Base-by-base conservation (phyloP, 75 land plant species). In the Ceratopteris richardii region DNA sequence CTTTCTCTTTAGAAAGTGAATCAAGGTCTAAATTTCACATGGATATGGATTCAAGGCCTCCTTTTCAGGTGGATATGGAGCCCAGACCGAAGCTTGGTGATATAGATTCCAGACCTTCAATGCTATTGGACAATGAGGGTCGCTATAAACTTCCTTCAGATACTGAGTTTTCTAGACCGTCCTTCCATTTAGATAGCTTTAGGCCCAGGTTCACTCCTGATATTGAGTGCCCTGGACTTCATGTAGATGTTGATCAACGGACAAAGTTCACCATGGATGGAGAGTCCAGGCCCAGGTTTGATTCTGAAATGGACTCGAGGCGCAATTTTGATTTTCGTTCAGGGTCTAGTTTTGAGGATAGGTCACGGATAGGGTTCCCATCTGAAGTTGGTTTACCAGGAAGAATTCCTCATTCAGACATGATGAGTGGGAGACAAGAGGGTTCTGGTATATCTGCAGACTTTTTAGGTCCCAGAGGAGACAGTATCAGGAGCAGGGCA, bases 401-500 rank as follows among this genome's bases (percentile, higher is more conserved):
- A 4, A 25, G 54, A 24, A 24, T 52, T 26, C 23, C 54, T 26
- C 50, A 60, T 70, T 77, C 75, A n/a, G 72, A 69, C 20, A 33
- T 57, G 33, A 63, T 46, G 52, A 50, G 2, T 22, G 63, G 77
- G 39, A 63, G 63, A 51, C 22, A 44, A n/a, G 76, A 68, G 33
- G 23, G 56, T 46, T n/a, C 44, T 51, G 63, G 31, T 29, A 2
- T 43, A 27, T 56, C 30, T 65, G 51, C 59, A 22, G 72, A 76
- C 55, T 56, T 68, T 44, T 41, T 66, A 48, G 56, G 71, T 39
- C 60, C 73, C 16, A 62, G 31, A 30, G 40, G 64, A 58, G 77
- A 62, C 54, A 71, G 59, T 72, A 78, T 60, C 30, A 67, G 65
- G 0, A 72, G 24, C 53, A 74, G 61, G 50, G 31, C 66, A 48